A percentile compares a stretch with the other conserved stretches of the same genome.
phyloP scores from a whole-genome alignment of 148 eudicot species.

The Camellia lanceoleosa region DNA sequence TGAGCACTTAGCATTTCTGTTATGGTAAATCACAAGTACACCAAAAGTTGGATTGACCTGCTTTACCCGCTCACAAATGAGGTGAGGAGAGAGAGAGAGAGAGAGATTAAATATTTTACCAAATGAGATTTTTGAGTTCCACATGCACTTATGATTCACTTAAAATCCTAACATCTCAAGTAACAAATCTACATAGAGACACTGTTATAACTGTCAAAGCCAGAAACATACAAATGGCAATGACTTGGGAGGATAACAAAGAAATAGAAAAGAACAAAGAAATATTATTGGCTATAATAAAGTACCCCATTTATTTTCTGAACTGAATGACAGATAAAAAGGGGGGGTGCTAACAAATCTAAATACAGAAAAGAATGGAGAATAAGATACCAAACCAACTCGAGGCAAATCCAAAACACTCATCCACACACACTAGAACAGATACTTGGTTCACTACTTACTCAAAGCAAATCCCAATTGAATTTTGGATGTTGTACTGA shows the following conservation, averaged over 20 bases:
- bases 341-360: constrained; percentile 51
- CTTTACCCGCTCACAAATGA: neutral
- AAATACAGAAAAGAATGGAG: constrained; percentile 79
- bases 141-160: neutral
- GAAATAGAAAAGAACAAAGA: constrained; percentile 16
- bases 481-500: constrained; percentile 50
- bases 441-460: constrained; percentile 34
- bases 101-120: neutral
- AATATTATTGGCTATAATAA: constrained; percentile 3
- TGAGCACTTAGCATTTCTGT: neutral
- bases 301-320: constrained; percentile 49
- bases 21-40: neutral
- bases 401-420: constrained; percentile 37
- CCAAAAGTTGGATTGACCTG: neutral
- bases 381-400: constrained; percentile 46
- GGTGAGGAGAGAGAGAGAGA: neutral
- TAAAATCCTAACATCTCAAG: neutral
- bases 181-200: neutral
- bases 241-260: neutral
- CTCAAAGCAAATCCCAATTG: constrained; percentile 79
- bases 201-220: neutral
- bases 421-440: constrained; percentile 48
- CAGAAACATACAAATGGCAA: constrained; percentile 19
- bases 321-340: constrained; percentile 27
- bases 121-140: neutral